Conservation (phyloP, 2,329 filamentous ascomycete species). For the Penicillium corylophilum region DNA sequence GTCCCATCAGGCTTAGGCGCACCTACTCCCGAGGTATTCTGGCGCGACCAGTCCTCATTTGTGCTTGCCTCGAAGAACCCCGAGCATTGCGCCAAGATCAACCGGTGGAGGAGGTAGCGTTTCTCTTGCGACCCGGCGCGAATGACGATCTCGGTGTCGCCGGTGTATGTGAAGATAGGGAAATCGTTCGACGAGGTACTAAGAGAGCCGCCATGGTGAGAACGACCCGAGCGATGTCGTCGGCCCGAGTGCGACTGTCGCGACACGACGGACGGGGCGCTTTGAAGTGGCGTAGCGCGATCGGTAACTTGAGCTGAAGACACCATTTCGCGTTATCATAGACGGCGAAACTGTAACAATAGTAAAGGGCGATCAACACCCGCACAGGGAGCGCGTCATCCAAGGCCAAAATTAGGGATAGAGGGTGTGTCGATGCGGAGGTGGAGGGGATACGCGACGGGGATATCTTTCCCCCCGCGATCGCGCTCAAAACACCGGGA, state of each 20-base stretch:
- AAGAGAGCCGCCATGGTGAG: conserved; percentile 70
- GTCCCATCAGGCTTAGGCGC: conserved; percentile 45
- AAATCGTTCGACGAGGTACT: conserved; percentile 84
- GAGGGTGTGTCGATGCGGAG: not conserved
- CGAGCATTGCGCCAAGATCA: conserved; percentile 85
- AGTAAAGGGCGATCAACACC: conserved; percentile 16
- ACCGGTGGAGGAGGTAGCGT: conserved; percentile 79
- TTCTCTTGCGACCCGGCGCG: conserved; percentile 69
- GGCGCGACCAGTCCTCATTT: conserved; percentile 70
- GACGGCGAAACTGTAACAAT: not conserved
- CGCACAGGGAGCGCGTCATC: conserved; percentile 13
- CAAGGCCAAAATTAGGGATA: not conserved
- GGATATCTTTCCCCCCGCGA: not conserved
- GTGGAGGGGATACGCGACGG: not conserved
- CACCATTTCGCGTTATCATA: conserved; percentile 30
- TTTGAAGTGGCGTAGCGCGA: conserved; percentile 59
- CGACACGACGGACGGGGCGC: conserved; percentile 62
- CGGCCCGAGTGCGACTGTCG: conserved; percentile 61
- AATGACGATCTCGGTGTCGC: conserved; percentile 88
- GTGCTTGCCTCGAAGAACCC: conserved; percentile 85
- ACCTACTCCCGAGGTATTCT: conserved; percentile 33
- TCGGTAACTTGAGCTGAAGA: conserved; percentile 49
- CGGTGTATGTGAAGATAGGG: conserved; percentile 82
- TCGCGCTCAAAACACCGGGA: not conserved
- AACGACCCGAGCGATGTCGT: conserved; percentile 74